Evolutionary conservation across 164 flowering plant species (phyloP).

Genomic region (Chloranthus sessilifolius): DNA sequence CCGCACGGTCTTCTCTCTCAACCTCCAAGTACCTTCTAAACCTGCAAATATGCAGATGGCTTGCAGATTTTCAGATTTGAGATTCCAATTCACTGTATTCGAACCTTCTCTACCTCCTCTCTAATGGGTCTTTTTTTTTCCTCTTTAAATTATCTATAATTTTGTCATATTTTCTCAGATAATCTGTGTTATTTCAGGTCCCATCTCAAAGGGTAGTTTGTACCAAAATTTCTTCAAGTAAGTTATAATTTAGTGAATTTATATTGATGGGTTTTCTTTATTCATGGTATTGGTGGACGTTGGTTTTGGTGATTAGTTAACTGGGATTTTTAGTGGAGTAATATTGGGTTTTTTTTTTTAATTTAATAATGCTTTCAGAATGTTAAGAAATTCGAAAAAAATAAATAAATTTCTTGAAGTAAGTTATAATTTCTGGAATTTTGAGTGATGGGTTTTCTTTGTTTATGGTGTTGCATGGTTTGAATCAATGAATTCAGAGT

Average conservation of each 20-base stretch:
- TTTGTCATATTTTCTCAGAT: not conserved
- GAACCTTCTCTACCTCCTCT: not conserved
- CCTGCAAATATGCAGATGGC: slow-evolving; percentile 71
- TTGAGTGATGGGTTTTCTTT: too few relatives aligned
- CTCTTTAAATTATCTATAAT: not conserved
- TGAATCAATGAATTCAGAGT: too few relatives aligned
- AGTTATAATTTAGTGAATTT: not conserved
- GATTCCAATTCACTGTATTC: slow-evolving; percentile 34
- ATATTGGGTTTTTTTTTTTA: not conserved
- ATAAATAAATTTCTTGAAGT: not conserved
- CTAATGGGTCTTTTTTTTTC: not conserved
- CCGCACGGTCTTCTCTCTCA: too few relatives aligned
- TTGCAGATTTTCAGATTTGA: slow-evolving; percentile 46
- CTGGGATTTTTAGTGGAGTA: too few relatives aligned
- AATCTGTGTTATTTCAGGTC: slow-evolving; percentile 32
- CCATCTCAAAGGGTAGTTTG: slow-evolving; percentile 33
- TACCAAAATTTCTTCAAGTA: slow-evolving; percentile 34
- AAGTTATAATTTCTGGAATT: not conserved
- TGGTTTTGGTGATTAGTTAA: too few relatives aligned
- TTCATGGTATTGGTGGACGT: slow-evolving; percentile 1
- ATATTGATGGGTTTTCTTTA: not conserved
- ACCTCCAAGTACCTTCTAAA: too few relatives aligned
- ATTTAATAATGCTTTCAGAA: not conserved
- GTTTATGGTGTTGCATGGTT: too few relatives aligned
- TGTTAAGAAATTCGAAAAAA: not conserved